These are phyloP conservation scores for Phytophthora hibernalis DNA, from an alignment of 352 stramenopile species.

Conservation along the genomic window DNA sequence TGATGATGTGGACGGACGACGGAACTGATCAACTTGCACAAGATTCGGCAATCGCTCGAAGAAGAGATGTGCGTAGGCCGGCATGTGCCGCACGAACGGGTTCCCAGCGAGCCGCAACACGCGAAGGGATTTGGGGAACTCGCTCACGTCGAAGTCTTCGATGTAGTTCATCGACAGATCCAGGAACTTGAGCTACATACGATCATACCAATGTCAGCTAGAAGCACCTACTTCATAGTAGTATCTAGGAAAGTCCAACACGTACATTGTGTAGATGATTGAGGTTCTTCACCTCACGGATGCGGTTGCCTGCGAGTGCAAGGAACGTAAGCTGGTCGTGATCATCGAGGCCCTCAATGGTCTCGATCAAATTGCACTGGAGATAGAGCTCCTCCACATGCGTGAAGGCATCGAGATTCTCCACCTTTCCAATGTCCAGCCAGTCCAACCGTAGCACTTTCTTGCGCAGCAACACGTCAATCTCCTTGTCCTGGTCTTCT, in stretches of 20 bases:
- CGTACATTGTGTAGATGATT: slow-evolving; percentile 62
- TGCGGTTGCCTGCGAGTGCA: slow-evolving; percentile 69
- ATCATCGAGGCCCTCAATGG: slow-evolving; percentile 72
- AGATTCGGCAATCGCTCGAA: slow-evolving; percentile 72
- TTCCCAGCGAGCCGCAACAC: slow-evolving; percentile 64
- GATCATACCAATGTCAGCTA: slow-evolving; percentile 1
- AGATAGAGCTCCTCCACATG: slow-evolving; percentile 81
- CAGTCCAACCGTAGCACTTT: slow-evolving; percentile 76
- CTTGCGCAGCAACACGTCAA: slow-evolving; percentile 53
- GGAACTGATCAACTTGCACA: slow-evolving; percentile 63
- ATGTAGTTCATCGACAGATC: slow-evolving; percentile 83
- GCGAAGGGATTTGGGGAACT: slow-evolving; percentile 65
- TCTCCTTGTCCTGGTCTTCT: slow-evolving; percentile 42
- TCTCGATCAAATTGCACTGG: slow-evolving; percentile 74
- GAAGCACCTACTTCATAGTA: background rate
- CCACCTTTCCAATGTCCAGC: slow-evolving; percentile 73
- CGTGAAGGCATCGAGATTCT: slow-evolving; percentile 81
- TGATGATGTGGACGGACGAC: slow-evolving; percentile 30
- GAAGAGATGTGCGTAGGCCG: slow-evolving; percentile 61
- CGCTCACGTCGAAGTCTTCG: slow-evolving; percentile 63
- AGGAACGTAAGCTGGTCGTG: slow-evolving; percentile 67
- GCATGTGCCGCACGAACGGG: slow-evolving; percentile 63
- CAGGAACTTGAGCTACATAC: slow-evolving; percentile 76
- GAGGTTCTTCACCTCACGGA: slow-evolving; percentile 67
- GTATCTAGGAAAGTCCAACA: background rate